Evolutionary conservation across 2,329 filamentous ascomycete species (phyloP).

Genomic region (Penicillium janthinellum): DNA sequence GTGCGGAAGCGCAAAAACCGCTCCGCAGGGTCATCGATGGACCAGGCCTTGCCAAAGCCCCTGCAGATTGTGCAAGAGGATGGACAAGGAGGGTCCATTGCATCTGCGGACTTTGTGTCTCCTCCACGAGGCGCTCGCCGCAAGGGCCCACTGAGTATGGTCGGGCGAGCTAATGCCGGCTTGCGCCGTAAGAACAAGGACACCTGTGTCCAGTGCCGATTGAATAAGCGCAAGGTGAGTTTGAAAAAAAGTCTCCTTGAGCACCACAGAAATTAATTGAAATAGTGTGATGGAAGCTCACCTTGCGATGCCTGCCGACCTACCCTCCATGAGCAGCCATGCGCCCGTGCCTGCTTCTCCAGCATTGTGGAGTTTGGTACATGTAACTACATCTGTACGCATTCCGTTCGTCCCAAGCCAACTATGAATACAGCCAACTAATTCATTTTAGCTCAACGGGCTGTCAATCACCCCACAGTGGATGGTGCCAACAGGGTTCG

Average conservation of each 20-base stretch:
- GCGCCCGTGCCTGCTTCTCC: constrained; percentile 47
- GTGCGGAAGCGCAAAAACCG: constrained; percentile 42
- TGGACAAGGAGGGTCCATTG: constrained; percentile 45
- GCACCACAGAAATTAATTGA: constrained; percentile 15
- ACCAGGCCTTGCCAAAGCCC: constrained; percentile 35
- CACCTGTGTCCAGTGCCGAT: constrained; percentile 47
- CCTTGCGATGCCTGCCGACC: constrained; percentile 47
- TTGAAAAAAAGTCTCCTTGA: not conserved
- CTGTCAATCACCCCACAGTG: constrained; percentile 45
- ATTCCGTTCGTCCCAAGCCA: not conserved
- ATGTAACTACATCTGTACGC: constrained; percentile 50
- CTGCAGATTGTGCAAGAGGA: constrained; percentile 49
- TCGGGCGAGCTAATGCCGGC: constrained; percentile 45
- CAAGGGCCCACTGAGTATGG: constrained; percentile 44
- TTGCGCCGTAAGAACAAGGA: constrained; percentile 48
- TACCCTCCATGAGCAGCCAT: constrained; percentile 47
- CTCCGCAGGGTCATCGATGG: constrained; percentile 29
- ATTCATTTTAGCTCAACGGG: constrained; percentile 43
- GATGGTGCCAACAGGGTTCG: constrained; percentile 39
- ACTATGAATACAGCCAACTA: constrained; percentile 13
- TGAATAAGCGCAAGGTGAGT: constrained; percentile 48
- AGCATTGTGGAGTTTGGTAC: constrained; percentile 49
- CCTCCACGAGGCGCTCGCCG: constrained; percentile 46
- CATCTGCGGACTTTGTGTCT: constrained; percentile 45
- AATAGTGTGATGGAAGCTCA: constrained; percentile 45